Base-by-base conservation (phyloP, 345 rosid species). In the Pugionium cornutum region DNA sequence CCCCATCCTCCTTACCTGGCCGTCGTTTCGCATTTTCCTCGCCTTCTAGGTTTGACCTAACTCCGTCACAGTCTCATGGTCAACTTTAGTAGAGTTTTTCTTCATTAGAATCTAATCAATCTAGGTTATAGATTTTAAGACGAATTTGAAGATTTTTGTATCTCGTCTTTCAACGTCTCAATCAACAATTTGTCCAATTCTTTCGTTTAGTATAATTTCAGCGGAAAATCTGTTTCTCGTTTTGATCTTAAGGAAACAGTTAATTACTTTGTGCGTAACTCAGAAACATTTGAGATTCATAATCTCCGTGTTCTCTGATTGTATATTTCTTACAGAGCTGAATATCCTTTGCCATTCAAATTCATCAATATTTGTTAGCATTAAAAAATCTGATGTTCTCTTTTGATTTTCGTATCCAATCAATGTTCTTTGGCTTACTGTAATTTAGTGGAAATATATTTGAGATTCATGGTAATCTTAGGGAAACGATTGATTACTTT, bases 11-110 rank as follows among this genome's bases (percentile, higher is more conserved):
- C 37, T 53, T 82, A 25, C 77, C 91, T 26, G 83, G 91, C 62
- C 69, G 89, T 40, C 89, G 89, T 68, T 86, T 87, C 69, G 4
- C 80, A 41, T 81, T 86, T 59, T 81, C 83, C 34, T 75, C 77
- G 30, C 70, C 84, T 51, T 81, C 91, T 33, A 86, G 97, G 94
- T 89, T 72, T 58, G 45, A n/a, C 43, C 47, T 54, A 49, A 18
- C 25, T 11, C 36, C 42, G 4, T n/a, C 40, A 1, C 0, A 7
- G 10, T 11, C 9, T 64, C n/a, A n/a, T n/a, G 2, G 37, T 5
- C 35, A 26, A 43, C 29, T 51, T 29, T 42, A 29, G 5, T 6
- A 27, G 2, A 59, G 2, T 3, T 4, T 58, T 29, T 26, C 41
- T 47, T 7, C 18, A 9, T 2, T 30, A 11, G 9, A 33, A n/a